These are phyloP conservation scores for Powellomyces hirtus DNA, from an alignment of 192 early-diverging fungal genomes.

Conservation along the genomic window DNA sequence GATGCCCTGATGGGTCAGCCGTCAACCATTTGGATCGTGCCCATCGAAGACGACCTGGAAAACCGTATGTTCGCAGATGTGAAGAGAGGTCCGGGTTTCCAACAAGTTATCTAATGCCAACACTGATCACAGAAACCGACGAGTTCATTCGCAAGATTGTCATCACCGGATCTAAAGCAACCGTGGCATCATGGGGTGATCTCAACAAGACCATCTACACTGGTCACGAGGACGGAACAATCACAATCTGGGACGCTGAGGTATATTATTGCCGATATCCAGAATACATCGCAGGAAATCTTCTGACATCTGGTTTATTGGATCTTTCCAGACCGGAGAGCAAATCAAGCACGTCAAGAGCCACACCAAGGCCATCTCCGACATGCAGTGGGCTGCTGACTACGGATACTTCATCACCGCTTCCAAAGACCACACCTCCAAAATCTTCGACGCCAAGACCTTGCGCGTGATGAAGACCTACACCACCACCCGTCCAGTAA, in stretches of 20 bases:
- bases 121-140: too few relatives aligned
- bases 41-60: slow-evolving; percentile 63
- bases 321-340: slow-evolving; percentile 61
- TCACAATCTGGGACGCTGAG: slow-evolving; percentile 86
- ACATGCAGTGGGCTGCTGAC: slow-evolving; percentile 90
- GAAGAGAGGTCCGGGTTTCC: too few relatives aligned
- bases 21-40: slow-evolving; percentile 80
- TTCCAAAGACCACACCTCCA: slow-evolving; percentile 90
- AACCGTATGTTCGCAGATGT: too few relatives aligned
- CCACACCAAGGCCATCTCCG: slow-evolving; percentile 77
- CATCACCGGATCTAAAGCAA: slow-evolving; percentile 78
- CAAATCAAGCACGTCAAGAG: slow-evolving; percentile 57
- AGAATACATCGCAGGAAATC: too few relatives aligned
- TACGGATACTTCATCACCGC: slow-evolving; percentile 92
- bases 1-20: slow-evolving; percentile 94
- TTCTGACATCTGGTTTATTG: too few relatives aligned
- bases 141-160: slow-evolving; percentile 75
- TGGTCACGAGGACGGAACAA: slow-evolving; percentile 89
- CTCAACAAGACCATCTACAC: slow-evolving; percentile 91
- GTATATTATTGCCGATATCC: background rate
- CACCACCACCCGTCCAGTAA: slow-evolving; percentile 82
- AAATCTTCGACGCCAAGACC: slow-evolving; percentile 84
- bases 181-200: slow-evolving; percentile 88
- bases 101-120: too few relatives aligned
- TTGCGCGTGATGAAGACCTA: slow-evolving; percentile 83